phyloP scores from a whole-genome alignment of 192 early-diverging fungal species.

The Rhizophlyctis rosea region DNA sequence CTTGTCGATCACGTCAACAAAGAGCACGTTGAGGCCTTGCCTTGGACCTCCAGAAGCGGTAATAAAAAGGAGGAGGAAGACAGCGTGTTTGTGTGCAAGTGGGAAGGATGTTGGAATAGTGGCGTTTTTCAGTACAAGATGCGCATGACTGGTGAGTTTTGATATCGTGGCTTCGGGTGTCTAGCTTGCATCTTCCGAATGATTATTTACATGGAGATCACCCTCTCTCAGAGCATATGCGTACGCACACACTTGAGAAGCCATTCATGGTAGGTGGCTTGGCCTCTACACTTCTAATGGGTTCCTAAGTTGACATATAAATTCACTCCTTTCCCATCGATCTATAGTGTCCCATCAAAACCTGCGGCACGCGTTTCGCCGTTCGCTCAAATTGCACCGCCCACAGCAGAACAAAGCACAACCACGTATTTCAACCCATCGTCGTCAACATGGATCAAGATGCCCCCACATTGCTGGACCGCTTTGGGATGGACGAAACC shows the following conservation, averaged over 20 bases:
- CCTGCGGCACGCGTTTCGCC: conserved; percentile 26
- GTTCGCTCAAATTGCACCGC: conserved; percentile 27
- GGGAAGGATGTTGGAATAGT: neutral
- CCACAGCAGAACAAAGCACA: conserved; percentile 26
- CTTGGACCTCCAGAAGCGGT: neutral
- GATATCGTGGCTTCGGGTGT: neutral
- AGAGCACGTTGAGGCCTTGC: neutral
- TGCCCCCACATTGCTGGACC: neutral
- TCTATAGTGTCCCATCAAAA: conserved; percentile 32
- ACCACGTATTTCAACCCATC: conserved; percentile 29
- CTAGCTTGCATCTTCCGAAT: neutral
- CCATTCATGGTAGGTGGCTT: conserved; percentile 3
- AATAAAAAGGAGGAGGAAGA: neutral
- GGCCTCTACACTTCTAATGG: neutral
- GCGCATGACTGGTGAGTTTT: neutral
- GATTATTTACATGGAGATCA: no score
- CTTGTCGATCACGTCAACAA: neutral
- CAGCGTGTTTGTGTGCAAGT: neutral
- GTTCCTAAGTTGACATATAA: neutral
- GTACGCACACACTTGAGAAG: neutral
- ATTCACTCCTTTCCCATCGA: neutral
- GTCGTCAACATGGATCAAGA: conserved; percentile 21
- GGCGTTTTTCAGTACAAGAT: neutral
- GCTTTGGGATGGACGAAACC: neutral
- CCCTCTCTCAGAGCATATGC: neutral